Percentiles rank a stretch among this genome's conserved stretches.
phyloP scores from a whole-genome alignment of 140 eudicot species.

The Oenanthe javanica region DNA sequence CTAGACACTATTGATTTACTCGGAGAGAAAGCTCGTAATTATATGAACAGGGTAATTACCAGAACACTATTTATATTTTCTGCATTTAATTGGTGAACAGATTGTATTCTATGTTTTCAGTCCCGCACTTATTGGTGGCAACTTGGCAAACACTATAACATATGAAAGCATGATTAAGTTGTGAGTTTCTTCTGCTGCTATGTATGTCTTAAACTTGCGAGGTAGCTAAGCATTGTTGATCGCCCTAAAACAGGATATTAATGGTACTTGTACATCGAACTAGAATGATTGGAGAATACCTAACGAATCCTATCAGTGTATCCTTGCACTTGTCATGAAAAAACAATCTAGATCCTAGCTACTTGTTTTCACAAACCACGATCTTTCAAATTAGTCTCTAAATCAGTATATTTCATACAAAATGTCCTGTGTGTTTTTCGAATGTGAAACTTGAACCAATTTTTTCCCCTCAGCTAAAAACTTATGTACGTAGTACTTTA shows the following conservation, averaged over 20 bases:
- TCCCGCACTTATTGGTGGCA: constrained; percentile 71
- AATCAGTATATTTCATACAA: too few species aligned
- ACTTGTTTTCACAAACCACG: too few species aligned
- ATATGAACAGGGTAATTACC: constrained; percentile 41
- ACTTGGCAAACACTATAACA: constrained; percentile 63
- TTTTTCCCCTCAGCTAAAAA: too few species aligned
- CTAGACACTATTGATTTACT: constrained; percentile 39
- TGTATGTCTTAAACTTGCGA: background rate
- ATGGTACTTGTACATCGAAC: too few species aligned
- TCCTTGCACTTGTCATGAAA: too few species aligned
- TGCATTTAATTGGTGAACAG: constrained; percentile 29
- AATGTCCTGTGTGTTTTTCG: too few species aligned
- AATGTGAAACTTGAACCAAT: too few species aligned
- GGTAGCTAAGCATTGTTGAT: background rate
- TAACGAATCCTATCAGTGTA: too few species aligned
- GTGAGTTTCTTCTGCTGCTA: constrained; percentile 32
- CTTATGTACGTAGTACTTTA: background rate
- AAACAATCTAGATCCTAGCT: too few species aligned
- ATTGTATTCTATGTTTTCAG: constrained; percentile 74
- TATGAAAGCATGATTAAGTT: constrained; percentile 50
- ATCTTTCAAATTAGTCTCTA: too few species aligned
- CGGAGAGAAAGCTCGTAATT: constrained; percentile 52
- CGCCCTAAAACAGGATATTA: too few species aligned
- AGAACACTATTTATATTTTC: background rate
- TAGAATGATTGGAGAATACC: too few species aligned